These are phyloP conservation scores for Apiospora sp. DNA, from an alignment of 2,329 filamentous ascomycete species.

Conservation along the genomic window DNA sequence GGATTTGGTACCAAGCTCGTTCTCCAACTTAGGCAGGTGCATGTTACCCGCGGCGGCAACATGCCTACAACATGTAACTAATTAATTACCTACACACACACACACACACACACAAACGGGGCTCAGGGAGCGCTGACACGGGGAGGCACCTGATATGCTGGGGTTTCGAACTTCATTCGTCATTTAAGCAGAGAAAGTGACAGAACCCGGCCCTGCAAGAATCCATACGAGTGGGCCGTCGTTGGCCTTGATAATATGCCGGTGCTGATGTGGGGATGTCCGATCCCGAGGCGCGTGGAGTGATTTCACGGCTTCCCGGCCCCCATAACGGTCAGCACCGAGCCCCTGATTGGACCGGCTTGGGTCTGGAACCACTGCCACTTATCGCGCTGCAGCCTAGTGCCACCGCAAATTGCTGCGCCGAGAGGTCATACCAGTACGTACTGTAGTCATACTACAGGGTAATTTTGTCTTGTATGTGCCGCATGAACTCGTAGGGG, in stretches of 20 bases:
- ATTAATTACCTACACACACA: background rate
- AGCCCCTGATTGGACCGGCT: background rate
- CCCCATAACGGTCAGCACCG: background rate
- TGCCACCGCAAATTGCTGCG: background rate
- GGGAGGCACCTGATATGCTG: background rate
- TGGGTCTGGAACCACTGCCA: background rate
- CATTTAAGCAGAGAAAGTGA: background rate
- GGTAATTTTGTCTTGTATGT: background rate
- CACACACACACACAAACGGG: background rate
- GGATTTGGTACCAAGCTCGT: background rate
- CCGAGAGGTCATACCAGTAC: background rate
- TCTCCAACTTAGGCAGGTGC: background rate
- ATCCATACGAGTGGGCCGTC: background rate
- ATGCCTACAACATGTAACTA: background rate
- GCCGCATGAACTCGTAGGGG: background rate
- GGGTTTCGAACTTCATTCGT: background rate
- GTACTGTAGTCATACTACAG: background rate
- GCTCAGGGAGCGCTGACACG: background rate
- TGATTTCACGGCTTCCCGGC: background rate
- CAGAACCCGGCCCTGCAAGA: background rate
- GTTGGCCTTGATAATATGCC: background rate
- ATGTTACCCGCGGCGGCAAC: background rate
- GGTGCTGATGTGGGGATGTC: constrained; percentile 20
- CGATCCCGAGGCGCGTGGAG: background rate
- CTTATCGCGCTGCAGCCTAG: background rate